These are phyloP conservation scores for Cantharellus anzutake DNA, from an alignment of 768 basidiomycete species.

Conservation along the genomic window DNA sequence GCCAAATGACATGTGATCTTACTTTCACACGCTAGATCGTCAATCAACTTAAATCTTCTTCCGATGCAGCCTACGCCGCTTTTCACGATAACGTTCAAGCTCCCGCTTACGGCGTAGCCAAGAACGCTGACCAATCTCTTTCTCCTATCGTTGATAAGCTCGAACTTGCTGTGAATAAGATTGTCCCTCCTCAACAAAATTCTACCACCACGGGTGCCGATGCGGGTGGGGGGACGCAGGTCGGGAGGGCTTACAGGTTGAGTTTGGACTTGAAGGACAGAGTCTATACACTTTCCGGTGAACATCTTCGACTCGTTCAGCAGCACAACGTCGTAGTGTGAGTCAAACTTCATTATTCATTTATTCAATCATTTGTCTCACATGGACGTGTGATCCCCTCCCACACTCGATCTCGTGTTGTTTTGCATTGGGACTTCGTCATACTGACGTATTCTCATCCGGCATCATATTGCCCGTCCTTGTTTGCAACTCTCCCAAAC, in stretches of 20 bases:
- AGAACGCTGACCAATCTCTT: conserved; percentile 24
- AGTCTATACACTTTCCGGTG: conserved; percentile 42
- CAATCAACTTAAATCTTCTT: conserved; percentile 23
- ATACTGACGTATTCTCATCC: neutral
- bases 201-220: conserved; percentile 1
- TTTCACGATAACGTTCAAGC: conserved; percentile 37
- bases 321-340: conserved; percentile 46
- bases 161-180: conserved; percentile 31
- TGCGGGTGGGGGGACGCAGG: conserved; percentile 26
- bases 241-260: conserved; percentile 51
- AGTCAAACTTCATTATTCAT: conserved; percentile 13
- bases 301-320: conserved; percentile 53
- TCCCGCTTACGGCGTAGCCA: conserved; percentile 1
- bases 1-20: neutral
- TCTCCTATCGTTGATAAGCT: conserved; percentile 60
- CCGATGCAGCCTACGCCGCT: conserved; percentile 40
- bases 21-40: neutral
- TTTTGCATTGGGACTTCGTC: neutral
- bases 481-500: too few relatives aligned
- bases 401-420: neutral
- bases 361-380: neutral
- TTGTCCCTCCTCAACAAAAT: conserved; percentile 2
- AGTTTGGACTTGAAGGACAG: conserved; percentile 45
- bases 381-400: neutral
- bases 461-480: neutral